Conservation (phyloP, 257 asterid genomes). For the Solanum etuberosum region DNA sequence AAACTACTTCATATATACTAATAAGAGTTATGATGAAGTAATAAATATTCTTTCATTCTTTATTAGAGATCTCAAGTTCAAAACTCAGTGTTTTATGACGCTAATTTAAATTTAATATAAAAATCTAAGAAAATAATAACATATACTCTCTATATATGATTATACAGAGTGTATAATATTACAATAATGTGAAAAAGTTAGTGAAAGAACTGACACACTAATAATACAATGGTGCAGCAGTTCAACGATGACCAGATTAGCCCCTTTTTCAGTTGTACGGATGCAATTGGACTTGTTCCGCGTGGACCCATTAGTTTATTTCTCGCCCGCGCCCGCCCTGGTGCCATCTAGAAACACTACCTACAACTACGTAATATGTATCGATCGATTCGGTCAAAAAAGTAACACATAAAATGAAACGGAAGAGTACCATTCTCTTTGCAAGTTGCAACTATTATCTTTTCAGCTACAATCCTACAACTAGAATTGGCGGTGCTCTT, state of each 20-base stretch:
- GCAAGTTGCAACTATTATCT: too few relatives aligned
- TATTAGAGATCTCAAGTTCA: too few relatives aligned
- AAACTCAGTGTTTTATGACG: rapidly evolving
- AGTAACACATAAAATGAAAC: too few relatives aligned
- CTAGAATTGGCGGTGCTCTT: too few relatives aligned
- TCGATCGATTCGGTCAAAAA: rapidly evolving
- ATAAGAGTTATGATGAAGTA: too few relatives aligned
- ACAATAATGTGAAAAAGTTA: neutral
- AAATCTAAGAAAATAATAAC: too few relatives aligned
- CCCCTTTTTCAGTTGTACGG: neutral
- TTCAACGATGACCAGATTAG: neutral
- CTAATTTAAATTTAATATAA: too few relatives aligned
- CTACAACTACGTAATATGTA: rapidly evolving
- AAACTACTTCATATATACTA: too few relatives aligned
- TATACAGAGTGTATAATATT: neutral
- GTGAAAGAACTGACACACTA: neutral
- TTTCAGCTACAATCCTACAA: too few relatives aligned
- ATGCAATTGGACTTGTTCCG: neutral
- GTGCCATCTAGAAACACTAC: neutral
- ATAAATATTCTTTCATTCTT: too few relatives aligned
- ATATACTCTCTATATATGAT: too few relatives aligned
- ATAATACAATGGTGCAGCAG: neutral
- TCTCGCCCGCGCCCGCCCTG: neutral
- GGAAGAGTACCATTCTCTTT: too few relatives aligned
- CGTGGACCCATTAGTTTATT: neutral